Evolutionary conservation across 1,139 yeast species (phyloP).

Genomic region (Zygoascus sp.): DNA sequence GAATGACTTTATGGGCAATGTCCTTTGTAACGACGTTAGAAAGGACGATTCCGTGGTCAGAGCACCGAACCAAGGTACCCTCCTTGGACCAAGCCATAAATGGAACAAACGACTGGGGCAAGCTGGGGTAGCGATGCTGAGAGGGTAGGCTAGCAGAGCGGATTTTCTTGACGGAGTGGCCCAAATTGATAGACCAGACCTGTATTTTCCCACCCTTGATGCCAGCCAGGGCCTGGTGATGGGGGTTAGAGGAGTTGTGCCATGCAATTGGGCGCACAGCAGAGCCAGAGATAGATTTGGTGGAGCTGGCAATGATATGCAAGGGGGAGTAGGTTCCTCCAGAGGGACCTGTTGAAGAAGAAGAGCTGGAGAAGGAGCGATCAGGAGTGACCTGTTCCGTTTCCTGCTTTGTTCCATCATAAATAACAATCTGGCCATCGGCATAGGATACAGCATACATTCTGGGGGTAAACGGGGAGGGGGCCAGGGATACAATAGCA

Average conservation of each 20-base stretch:
- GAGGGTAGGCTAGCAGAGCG: conserved; percentile 10
- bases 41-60: conserved; percentile 10
- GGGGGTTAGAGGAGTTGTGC: conserved; percentile 10
- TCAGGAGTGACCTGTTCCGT: neutral
- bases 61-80: conserved; percentile 11
- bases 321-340: conserved; percentile 3
- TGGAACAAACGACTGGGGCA: neutral
- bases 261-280: conserved; percentile 3
- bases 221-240: conserved; percentile 9
- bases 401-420: conserved; percentile 9
- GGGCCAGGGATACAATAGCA: conserved; percentile 9
- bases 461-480: conserved; percentile 10
- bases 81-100: conserved; percentile 11
- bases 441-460: conserved; percentile 14
- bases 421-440: conserved; percentile 14
- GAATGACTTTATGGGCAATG: neutral
- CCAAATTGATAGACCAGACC: conserved; percentile 14
- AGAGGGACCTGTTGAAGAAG: neutral
- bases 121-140: neutral
- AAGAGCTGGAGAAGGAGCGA: neutral
- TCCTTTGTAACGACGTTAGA: conserved; percentile 11
- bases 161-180: conserved; percentile 11
- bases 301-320: neutral
- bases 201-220: conserved; percentile 1
- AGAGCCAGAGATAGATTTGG: neutral